Conservation (phyloP, 768 basidiomycete genomes). For the Tylopilus cervinicoccineus region DNA sequence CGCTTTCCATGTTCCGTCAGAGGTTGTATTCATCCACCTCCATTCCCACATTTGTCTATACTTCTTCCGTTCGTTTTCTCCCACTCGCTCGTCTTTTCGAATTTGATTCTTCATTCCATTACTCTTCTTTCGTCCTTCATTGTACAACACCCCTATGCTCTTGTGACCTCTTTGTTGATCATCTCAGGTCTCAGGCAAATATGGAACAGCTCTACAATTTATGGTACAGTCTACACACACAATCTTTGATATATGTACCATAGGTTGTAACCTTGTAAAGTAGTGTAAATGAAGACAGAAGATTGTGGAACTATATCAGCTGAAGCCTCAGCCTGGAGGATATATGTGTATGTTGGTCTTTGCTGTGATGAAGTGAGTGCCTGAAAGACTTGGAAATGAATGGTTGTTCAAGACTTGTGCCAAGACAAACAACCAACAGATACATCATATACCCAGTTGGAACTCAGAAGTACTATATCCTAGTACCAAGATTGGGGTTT, state of each 20-base stretch:
- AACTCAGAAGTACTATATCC: not conserved
- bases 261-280: constrained; percentile 20
- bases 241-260: constrained; percentile 18
- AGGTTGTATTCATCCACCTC: constrained; percentile 8
- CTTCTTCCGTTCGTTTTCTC: constrained; percentile 2
- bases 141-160: constrained; percentile 14
- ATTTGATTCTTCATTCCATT: not conserved
- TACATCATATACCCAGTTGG: not conserved
- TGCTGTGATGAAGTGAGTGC: not conserved
- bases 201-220: constrained; percentile 11
- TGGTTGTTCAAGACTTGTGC: not conserved
- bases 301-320: not conserved
- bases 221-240: constrained; percentile 14
- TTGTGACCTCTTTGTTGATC: constrained; percentile 12
- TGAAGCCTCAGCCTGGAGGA: too few relatives aligned
- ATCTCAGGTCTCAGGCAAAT: constrained; percentile 1
- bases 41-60: not conserved
- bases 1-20: not conserved
- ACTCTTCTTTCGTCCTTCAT: constrained; percentile 4
- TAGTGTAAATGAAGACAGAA: constrained; percentile 21
- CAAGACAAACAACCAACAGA: too few relatives aligned
- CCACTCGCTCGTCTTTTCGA: not conserved
- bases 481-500: constrained; percentile 3
- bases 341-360: too few relatives aligned
- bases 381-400: not conserved